Evolutionary conservation across 1,284 basidiomycete genomes (phyloP).

Genomic region (Ustilago shanxiensis): DNA sequence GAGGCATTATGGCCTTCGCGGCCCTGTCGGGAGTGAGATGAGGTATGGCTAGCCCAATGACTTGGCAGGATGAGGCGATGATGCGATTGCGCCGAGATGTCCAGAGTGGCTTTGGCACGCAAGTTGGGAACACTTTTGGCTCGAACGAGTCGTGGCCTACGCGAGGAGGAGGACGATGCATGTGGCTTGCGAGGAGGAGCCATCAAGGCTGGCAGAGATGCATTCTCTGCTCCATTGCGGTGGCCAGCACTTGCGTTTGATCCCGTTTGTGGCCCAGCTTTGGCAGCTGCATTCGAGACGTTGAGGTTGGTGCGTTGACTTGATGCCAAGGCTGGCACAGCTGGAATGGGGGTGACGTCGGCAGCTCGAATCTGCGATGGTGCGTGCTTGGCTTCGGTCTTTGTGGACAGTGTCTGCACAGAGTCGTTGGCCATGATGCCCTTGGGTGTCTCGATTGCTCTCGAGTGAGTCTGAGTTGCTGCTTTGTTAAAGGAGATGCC

Average conservation of each 20-base stretch:
- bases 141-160: constrained; percentile 36
- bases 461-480: background rate
- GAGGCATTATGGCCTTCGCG: constrained; percentile 12
- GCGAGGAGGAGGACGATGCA: constrained; percentile 7
- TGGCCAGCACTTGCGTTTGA: background rate
- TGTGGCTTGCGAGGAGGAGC: constrained; percentile 29
- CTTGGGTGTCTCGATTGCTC: no score
- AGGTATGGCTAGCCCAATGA: constrained; percentile 41
- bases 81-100: constrained; percentile 30
- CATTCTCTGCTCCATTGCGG: constrained; percentile 1
- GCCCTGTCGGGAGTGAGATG: constrained; percentile 22
- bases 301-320: constrained; percentile 4
- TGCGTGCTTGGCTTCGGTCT: background rate
- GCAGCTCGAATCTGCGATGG: background rate
- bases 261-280: background rate
- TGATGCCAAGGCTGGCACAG: constrained; percentile 6
- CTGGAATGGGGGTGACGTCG: background rate
- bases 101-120: constrained; percentile 47
- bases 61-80: constrained; percentile 48
- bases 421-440: background rate
- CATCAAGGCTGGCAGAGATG: constrained; percentile 12
- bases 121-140: constrained; percentile 55
- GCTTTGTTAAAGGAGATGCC: constrained; percentile 9
- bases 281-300: background rate
- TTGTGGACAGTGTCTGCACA: background rate